Evolutionary conservation across 1,284 basidiomycete genomes (phyloP), one percentile per base, ranked within the genome.

Genomic region (Inonotus hispidus): DNA sequence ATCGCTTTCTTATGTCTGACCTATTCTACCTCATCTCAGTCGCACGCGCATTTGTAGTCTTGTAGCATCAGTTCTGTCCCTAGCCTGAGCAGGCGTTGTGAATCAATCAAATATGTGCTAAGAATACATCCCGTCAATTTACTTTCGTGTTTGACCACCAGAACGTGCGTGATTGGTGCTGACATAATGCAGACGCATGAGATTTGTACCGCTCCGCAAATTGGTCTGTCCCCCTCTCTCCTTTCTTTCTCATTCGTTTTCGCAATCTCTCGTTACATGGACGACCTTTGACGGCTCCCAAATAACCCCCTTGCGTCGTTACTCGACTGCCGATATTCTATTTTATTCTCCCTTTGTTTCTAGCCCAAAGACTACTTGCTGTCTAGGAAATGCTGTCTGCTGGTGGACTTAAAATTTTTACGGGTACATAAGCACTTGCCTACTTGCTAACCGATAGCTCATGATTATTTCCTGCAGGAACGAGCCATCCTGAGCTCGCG

Each of bases 401-500:
- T 64, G 87, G 83, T 67, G 87, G 90, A 68, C 94, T 97, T 77
- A 95, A 95, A 78, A 85, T 96, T 65, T 95, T 96, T 73, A 84
- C 92, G 62, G 93, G 94, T 94, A 65, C 67, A 88, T 77, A 35
- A 23, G 10, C 53, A 63, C 23, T 61, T 43, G 59, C 50, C 63
- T 19, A 61, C 41, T 59, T 55, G 23, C 63, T 46, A 39, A n/a
- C 19, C 19, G 25, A 47, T 27, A 23, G 60, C 58, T 63, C 41
- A 54, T 19, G 32, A 21, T 47, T 11, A 13, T 37, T 45, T 35
- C 3, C 45, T 23, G 50, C 47, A 93, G 93, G 92, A 64, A 92
- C 90, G n/a, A 93, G 91, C 74, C 96, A 98, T 75, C 94, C 95
- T 59, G 93, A 97, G 75, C 84, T 99, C 66, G 96, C 95, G 47